A percentile compares a stretch with the other conserved stretches of the same genome.
These are phyloP conservation scores for Tricladium varicosporioides DNA, from an alignment of 2,329 filamentous ascomycete genomes.

Conservation along the genomic window DNA sequence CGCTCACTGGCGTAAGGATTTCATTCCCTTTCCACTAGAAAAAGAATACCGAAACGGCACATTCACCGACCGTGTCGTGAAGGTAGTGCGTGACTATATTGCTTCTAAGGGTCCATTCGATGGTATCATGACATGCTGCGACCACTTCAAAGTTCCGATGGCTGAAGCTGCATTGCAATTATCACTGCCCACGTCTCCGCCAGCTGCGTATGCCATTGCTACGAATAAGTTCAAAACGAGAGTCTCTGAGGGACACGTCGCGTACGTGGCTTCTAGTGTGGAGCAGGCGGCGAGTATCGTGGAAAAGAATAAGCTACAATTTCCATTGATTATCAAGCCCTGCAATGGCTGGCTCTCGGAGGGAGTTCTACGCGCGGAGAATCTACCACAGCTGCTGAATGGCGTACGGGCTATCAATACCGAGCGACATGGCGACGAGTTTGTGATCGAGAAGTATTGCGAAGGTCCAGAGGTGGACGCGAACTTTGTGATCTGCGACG, in stretches of 20 bases:
- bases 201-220: slow-evolving; percentile 31
- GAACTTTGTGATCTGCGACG: background rate
- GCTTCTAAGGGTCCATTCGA: slow-evolving; percentile 31
- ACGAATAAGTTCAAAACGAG: slow-evolving; percentile 34
- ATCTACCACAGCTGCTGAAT: background rate
- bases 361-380: slow-evolving; percentile 1
- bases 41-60: slow-evolving; percentile 18
- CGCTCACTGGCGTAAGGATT: slow-evolving; percentile 1
- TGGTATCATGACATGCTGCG: slow-evolving; percentile 38
- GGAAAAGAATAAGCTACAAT: slow-evolving; percentile 1
- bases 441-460: slow-evolving; percentile 4
- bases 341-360: slow-evolving; percentile 9
- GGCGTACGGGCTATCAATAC: background rate
- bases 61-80: slow-evolving; percentile 32
- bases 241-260: slow-evolving; percentile 21
- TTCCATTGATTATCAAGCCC: slow-evolving; percentile 10
- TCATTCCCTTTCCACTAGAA: background rate
- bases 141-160: slow-evolving; percentile 30
- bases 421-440: background rate
- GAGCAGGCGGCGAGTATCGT: slow-evolving; percentile 19
- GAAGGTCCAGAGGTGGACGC: slow-evolving; percentile 25
- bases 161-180: slow-evolving; percentile 35
- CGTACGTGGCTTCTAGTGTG: background rate
- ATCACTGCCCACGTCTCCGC: slow-evolving; percentile 32
- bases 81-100: slow-evolving; percentile 29